Conservation (phyloP, 2,329 filamentous ascomycete species). For the Zalaria sp. region DNA sequence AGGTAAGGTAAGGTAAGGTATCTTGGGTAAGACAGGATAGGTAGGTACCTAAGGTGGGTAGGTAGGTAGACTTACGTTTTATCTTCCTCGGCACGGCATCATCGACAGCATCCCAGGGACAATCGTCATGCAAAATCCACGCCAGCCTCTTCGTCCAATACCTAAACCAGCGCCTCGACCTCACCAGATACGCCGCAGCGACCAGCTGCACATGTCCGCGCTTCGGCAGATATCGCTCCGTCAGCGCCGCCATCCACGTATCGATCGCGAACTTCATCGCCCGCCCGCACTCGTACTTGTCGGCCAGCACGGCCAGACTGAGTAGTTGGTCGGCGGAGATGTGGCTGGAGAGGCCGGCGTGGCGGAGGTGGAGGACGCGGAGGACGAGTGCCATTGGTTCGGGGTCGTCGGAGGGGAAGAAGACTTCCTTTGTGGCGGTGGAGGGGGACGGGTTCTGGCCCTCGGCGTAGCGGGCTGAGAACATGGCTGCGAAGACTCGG, state of each 20-base stretch:
- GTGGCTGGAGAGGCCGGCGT: too few relatives aligned
- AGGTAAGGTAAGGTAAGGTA: too few relatives aligned
- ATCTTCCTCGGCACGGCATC: too few relatives aligned
- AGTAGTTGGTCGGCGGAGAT: background rate
- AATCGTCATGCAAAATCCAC: too few relatives aligned
- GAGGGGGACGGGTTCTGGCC: background rate
- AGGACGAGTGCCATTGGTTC: background rate
- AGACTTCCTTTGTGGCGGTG: background rate
- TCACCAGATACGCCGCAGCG: too few relatives aligned
- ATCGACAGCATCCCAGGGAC: too few relatives aligned
- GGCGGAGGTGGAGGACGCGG: background rate
- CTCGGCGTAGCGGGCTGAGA: background rate
- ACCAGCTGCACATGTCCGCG: too few relatives aligned
- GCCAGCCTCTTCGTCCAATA: too few relatives aligned
- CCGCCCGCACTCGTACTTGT: slow-evolving; percentile 1
- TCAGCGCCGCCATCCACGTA: background rate
- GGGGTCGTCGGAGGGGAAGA: background rate
- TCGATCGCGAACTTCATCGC: background rate
- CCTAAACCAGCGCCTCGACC: too few relatives aligned
- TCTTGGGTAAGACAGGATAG: too few relatives aligned
- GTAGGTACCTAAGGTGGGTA: too few relatives aligned
- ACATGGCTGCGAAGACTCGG: background rate
- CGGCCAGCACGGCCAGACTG: background rate
- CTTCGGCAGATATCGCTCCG: background rate
- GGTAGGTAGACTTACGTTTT: too few relatives aligned